Base-by-base conservation (phyloP, 2,329 filamentous ascomycete species). In the Phoma sp. region DNA sequence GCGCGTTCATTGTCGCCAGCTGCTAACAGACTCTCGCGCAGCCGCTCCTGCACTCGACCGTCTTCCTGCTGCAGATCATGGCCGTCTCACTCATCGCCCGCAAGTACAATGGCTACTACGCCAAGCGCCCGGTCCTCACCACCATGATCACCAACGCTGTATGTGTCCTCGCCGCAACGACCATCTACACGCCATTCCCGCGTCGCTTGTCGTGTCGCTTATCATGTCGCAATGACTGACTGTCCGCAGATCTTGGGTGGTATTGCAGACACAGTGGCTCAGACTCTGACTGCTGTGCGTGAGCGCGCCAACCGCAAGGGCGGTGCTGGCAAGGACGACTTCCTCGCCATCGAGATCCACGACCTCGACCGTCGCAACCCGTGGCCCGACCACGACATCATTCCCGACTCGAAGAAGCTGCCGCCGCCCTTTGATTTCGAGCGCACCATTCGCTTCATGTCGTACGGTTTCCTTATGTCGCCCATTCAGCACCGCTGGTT, bases 131-230 rank as follows among this genome's bases (percentile, higher is more conserved):
- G 70, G 90, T 99, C 37, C 85, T 99, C 69, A 99, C 95, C 59
- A 99, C 96, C 77, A 99, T 99, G 93, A 91, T 97, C 72, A 96
- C 93, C 74, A 99, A 99, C 79, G 90, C 95, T 64, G 89, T 89
- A 85, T 71, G 84, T 73, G 48, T 62, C 49, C 44, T n/a, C 42
- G 41, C 29, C 29, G 45, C 43, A 22, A 24, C 13, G 32, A 47
- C 38, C n/a, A 6, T n/a, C 37, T 24, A 25, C 32, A 48, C 18
- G 4, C 14, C 8, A 23, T 24, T 8, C 18, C 1, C 32, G 22
- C 40, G 29, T 25, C 35, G 27, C 29, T 11, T 7, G 27, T 11
- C 7, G 4, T 2, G 2, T 3, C 11, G n/a, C 27, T 27, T 9
- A 40, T n/a, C 14, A 33, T n/a, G 32, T 8, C 8, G 22, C 35